Conservation (phyloP, 306 rosid species). For the Nissolia schottii region DNA sequence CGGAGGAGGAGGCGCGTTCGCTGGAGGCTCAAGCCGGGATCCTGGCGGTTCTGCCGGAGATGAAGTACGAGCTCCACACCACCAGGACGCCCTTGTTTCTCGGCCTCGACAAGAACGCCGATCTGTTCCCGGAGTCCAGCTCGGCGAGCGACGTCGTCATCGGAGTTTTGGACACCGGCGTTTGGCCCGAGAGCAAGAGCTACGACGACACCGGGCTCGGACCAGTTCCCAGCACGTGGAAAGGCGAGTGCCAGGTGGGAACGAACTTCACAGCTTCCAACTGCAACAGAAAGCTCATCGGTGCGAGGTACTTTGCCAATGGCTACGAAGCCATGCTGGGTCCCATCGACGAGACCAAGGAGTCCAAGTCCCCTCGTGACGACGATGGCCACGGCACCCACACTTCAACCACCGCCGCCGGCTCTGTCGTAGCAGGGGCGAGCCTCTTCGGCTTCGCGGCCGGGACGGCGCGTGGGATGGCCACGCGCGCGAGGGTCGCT, state of each 20-base stretch:
- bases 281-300: slow-evolving; percentile 71
- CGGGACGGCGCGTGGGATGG: slow-evolving; percentile 95
- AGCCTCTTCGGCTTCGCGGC: slow-evolving; percentile 60
- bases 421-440: slow-evolving; percentile 52
- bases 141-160: slow-evolving; percentile 52
- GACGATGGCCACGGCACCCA: slow-evolving; percentile 98
- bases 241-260: slow-evolving; percentile 69
- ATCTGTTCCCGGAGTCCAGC: slow-evolving; percentile 40
- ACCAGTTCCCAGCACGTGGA: slow-evolving; percentile 69
- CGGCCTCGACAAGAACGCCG: slow-evolving; percentile 53
- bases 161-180: slow-evolving; percentile 75
- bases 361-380: slow-evolving; percentile 73
- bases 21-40: slow-evolving; percentile 55
- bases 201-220: slow-evolving; percentile 71
- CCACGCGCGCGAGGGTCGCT: slow-evolving; percentile 71
- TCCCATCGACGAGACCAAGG: slow-evolving; percentile 59
- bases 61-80: slow-evolving; percentile 75
- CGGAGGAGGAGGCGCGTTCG: slow-evolving; percentile 50
- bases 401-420: slow-evolving; percentile 77
- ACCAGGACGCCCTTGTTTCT: slow-evolving; percentile 89
- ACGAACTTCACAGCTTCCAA: slow-evolving; percentile 51
- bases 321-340: slow-evolving; percentile 78
- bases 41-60: slow-evolving; percentile 64
- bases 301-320: slow-evolving; percentile 68
- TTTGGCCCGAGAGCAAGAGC: slow-evolving; percentile 95